Evolutionary conservation across 805 yeast genomes (phyloP).

Genomic region (Kazachstania martiniae): DNA sequence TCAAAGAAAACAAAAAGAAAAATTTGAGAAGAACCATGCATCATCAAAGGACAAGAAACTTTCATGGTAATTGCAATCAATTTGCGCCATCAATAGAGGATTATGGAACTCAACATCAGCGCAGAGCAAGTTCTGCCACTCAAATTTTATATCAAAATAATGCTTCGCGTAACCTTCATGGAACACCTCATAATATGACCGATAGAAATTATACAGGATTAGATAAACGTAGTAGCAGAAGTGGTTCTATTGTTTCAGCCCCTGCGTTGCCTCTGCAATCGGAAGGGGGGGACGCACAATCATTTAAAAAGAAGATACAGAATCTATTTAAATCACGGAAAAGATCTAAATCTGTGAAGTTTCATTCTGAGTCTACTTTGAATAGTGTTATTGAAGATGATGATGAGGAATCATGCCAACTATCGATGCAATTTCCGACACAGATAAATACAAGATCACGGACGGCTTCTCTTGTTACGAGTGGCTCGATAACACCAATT

Average conservation of each 20-base stretch:
- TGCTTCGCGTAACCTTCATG: too few relatives aligned
- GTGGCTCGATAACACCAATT: neutral
- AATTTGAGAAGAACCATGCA: neutral
- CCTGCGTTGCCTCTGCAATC: too few relatives aligned
- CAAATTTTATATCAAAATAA: too few relatives aligned
- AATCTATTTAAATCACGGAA: neutral
- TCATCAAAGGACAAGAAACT: too few relatives aligned
- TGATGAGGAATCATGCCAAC: neutral
- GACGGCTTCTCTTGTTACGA: neutral
- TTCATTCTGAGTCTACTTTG: conserved; percentile 2
- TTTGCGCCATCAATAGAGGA: too few relatives aligned
- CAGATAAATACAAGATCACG: neutral
- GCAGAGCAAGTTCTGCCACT: neutral
- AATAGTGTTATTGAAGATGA: conserved; percentile 20
- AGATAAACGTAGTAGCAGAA: too few relatives aligned
- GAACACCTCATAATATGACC: too few relatives aligned
- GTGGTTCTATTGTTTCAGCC: neutral
- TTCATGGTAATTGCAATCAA: too few relatives aligned
- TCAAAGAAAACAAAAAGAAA: conserved; percentile 4
- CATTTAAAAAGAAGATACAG: neutral
- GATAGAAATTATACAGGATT: too few relatives aligned
- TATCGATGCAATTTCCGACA: conserved; percentile 1
- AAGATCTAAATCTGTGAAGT: neutral
- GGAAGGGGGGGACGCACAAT: too few relatives aligned
- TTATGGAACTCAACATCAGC: too few relatives aligned